Conservation (phyloP, 345 rosid species). For the Adansonia digitata region DNA sequence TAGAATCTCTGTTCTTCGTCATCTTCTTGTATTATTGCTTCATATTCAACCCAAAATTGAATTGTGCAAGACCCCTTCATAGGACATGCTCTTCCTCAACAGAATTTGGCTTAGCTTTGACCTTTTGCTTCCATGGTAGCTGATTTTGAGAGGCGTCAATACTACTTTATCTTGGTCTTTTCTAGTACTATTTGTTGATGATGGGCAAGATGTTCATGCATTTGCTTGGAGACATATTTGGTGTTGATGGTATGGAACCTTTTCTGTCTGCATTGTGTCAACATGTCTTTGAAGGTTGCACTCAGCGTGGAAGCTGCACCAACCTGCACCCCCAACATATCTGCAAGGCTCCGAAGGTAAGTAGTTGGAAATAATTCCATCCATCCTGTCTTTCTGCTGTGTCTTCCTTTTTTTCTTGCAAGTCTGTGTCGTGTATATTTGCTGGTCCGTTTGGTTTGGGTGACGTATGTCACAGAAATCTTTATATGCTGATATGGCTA, state of each 20-base stretch:
- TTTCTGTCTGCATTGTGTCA: not conserved
- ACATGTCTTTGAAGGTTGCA: conserved; percentile 2
- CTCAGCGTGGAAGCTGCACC: conserved; percentile 4
- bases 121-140: not conserved
- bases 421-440: not conserved
- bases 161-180: not conserved
- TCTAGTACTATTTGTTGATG: not conserved
- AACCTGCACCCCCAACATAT: not conserved
- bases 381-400: not conserved
- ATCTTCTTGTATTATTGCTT: conserved; percentile 16
- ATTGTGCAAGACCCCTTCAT: not conserved
- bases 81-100: not conserved
- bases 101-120: not conserved
- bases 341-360: not conserved
- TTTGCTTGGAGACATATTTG: not conserved
- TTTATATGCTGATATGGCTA: not conserved
- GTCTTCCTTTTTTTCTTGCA: not conserved
- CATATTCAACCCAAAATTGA: conserved; percentile 3
- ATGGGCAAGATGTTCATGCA: not conserved
- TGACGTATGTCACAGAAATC: not conserved
- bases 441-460: not conserved
- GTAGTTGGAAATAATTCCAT: not conserved
- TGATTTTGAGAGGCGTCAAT: not conserved
- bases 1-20: conserved; percentile 19
- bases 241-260: not conserved